Evolutionary conservation across 305 asterid species (phyloP).

Genomic region (Fraxinus platypoda): DNA sequence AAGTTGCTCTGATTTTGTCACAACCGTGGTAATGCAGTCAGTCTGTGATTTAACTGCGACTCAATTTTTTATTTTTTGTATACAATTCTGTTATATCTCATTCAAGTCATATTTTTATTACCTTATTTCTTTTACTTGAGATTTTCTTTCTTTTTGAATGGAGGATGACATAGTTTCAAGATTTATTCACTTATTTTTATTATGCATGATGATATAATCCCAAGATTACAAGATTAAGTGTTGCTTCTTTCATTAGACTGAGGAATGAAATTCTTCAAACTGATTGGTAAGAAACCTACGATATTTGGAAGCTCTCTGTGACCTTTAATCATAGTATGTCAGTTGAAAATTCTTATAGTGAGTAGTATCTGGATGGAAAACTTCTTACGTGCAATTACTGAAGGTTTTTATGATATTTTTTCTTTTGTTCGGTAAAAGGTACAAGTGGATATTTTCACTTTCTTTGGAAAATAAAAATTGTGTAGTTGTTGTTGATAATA

Average conservation of each 20-base stretch:
- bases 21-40: slow-evolving; percentile 85
- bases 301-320: background rate
- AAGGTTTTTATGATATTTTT: background rate
- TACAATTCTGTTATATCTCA: background rate
- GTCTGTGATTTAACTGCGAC: slow-evolving; percentile 8
- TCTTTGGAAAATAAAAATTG: no score
- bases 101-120: background rate
- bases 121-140: background rate
- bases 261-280: slow-evolving; percentile 83
- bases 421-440: background rate
- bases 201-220: slow-evolving; percentile 76
- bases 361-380: background rate
- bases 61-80: background rate
- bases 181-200: slow-evolving; percentile 6
- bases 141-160: background rate
- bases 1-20: slow-evolving; percentile 73
- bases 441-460: no score
- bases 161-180: background rate
- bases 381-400: background rate
- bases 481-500: no score
- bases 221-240: slow-evolving; percentile 48
- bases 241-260: slow-evolving; percentile 63
- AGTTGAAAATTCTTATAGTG: background rate
- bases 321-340: background rate
- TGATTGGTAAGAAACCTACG: slow-evolving; percentile 62